phyloP scores from a whole-genome alignment of 441 rosid genomes.

The Aleurites moluccanus region DNA sequence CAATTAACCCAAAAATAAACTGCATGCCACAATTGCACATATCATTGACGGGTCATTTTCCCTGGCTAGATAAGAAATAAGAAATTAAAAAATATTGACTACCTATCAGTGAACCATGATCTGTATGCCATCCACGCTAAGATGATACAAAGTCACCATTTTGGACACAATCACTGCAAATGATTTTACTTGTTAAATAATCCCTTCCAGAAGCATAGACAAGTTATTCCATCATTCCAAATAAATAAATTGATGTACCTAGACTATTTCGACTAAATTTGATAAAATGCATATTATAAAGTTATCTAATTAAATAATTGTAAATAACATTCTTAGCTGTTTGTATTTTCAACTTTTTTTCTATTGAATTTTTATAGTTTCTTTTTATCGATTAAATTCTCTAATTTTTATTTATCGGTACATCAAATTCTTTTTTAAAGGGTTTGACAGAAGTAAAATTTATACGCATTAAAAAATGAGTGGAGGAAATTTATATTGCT shows the following conservation, averaged over 20 bases:
- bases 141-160: constrained; percentile 61
- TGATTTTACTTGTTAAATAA: constrained; percentile 18
- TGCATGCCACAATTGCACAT: background rate
- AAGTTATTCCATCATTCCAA: background rate
- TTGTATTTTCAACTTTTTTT: too few relatives aligned
- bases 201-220: constrained; percentile 18
- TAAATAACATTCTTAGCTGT: too few relatives aligned
- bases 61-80: background rate
- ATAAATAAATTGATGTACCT: background rate
- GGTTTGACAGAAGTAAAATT: too few relatives aligned
- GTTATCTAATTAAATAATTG: background rate
- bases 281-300: background rate
- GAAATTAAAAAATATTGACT: background rate
- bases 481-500: too few relatives aligned
- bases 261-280: background rate
- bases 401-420: too few relatives aligned
- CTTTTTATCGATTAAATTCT: too few relatives aligned
- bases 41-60: background rate
- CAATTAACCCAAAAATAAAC: constrained; percentile 1
- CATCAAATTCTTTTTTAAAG: too few relatives aligned
- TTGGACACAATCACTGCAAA: constrained; percentile 46
- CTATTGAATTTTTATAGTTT: too few relatives aligned
- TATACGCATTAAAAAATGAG: too few relatives aligned
- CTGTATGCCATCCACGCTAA: constrained; percentile 99
- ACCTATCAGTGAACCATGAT: constrained; percentile 93